Base-by-base conservation (phyloP, 768 basidiomycete species). In the Dioszegia aurantiaca region DNA sequence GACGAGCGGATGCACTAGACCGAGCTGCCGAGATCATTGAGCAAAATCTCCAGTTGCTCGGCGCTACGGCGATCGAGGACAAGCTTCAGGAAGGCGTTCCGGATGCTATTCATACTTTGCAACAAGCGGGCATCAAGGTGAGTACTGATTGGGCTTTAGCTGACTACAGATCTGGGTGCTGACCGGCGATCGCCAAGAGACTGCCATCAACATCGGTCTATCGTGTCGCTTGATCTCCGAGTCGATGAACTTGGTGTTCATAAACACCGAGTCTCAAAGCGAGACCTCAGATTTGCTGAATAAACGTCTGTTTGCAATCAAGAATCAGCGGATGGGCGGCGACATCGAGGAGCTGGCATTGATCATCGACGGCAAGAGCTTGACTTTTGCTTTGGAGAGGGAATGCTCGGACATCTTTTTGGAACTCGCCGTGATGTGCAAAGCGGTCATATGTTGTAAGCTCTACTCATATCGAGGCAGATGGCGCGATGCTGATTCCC, bases 21-120 rank as follows among this genome's bases (percentile, higher is more conserved):
- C 83, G 85, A 65, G 94, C 90, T 0, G 92, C 95, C 1, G 95
- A 99, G 73, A 79, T 94, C 46, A 95, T 99, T 64, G 95, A 99
- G 79, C 88, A 88, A 68, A 91, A 99, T 60, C 81, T 99, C 65
- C 86, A 89, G 69, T 73, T 99, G 17, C 82, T 99, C 17, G 95
- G 95, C 2, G 95, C 95, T 24, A 98, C 95, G 1, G 95, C 95
- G 17, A 92, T 99, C 69, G 95, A 99, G 76, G 95, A 99, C 77
- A 98, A 95, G 77, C 80, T 99, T 14, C 95, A 99, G 74, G 95
- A 99, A 52, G 95, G 95, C 39, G 95, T 99, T 2, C 95, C 95
- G 0, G 95, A 99, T 69, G 86, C 95, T 4, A 99, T 98, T 47
- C 93, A 98, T 74, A 97, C 93, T 0, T 77, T 99, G 44, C 95